Evolutionary conservation across 2,329 filamentous ascomycete species (phyloP).

Genomic region (Aspergillus awamori): DNA sequence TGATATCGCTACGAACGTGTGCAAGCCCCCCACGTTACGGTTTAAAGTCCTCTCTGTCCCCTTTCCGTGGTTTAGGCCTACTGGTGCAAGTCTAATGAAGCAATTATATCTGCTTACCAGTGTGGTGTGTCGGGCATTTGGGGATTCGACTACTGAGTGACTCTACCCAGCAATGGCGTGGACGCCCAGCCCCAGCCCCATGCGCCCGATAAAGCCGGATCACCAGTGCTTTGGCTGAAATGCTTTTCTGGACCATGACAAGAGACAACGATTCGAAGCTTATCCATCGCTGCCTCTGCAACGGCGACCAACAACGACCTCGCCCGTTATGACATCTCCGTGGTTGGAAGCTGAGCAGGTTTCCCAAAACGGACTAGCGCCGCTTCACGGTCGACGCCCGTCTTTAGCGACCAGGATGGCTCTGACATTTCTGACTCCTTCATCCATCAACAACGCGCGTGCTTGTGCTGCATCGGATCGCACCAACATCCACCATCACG

Average conservation of each 20-base stretch:
- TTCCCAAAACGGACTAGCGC: conserved; percentile 44
- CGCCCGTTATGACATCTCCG: conserved; percentile 16
- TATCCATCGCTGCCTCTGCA: background rate
- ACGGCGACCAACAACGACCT: background rate
- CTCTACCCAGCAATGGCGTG: conserved; percentile 14
- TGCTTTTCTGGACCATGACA: background rate
- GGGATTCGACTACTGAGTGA: conserved; percentile 12
- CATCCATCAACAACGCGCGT: conserved; percentile 49
- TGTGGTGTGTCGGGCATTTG: background rate
- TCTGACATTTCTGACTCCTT: conserved; percentile 46
- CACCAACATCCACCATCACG: conserved; percentile 32
- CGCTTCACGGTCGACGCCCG: conserved; percentile 27
- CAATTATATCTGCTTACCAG: background rate
- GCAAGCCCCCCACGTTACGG: conserved; percentile 17
- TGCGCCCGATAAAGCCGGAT: background rate
- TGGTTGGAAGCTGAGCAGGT: conserved; percentile 24
- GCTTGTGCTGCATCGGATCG: conserved; percentile 31
- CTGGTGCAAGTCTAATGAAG: background rate
- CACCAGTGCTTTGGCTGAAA: background rate
- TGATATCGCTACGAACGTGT: conserved; percentile 10
- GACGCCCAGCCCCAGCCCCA: background rate
- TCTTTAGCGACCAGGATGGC: conserved; percentile 43
- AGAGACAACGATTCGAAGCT: background rate
- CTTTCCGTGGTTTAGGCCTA: background rate
- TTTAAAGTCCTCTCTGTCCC: background rate